Percentiles rank a stretch among this genome's conserved stretches.
phyloP scores from a whole-genome alignment of 768 basidiomycete species.

The Cantharellus anzutake region DNA sequence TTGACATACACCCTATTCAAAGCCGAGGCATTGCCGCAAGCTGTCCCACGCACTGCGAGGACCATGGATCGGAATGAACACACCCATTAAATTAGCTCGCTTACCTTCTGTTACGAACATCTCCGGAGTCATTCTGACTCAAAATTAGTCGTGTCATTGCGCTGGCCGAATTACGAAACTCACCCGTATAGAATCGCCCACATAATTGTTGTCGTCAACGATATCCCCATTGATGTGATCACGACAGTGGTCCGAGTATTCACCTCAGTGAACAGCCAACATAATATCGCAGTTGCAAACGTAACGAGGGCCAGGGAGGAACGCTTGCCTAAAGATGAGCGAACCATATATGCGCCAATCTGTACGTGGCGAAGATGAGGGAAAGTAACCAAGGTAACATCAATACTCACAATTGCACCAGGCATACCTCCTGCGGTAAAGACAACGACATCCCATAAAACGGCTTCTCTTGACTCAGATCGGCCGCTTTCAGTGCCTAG shows the following conservation, averaged over 20 bases:
- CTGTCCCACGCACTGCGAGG: slow-evolving; percentile 56
- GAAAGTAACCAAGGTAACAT: slow-evolving; percentile 2
- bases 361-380: slow-evolving; percentile 14
- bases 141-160: neutral
- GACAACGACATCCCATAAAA: slow-evolving; percentile 70
- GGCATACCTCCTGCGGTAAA: slow-evolving; percentile 75
- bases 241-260: slow-evolving; percentile 38
- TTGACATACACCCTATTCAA: slow-evolving; percentile 56
- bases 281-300: slow-evolving; percentile 55
- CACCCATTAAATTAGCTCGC: slow-evolving; percentile 2
- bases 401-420: slow-evolving; percentile 49
- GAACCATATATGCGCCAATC: slow-evolving; percentile 76
- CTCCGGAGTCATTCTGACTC: slow-evolving; percentile 7
- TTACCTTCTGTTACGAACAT: slow-evolving; percentile 47
- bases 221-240: slow-evolving; percentile 55
- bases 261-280: slow-evolving; percentile 46
- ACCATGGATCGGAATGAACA: neutral
- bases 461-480: slow-evolving; percentile 29
- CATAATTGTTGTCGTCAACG: slow-evolving; percentile 63
- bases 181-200: slow-evolving; percentile 72
- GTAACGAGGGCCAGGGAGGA: slow-evolving; percentile 61
- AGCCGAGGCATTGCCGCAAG: slow-evolving; percentile 74
- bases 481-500: slow-evolving; percentile 8
- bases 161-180: slow-evolving; percentile 3
- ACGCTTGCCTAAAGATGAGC: slow-evolving; percentile 42